Evolutionary conservation across 1,284 basidiomycete species (phyloP), one percentile per base, ranked within the genome.

Genomic region (Apiotrichum gamsii): DNA sequence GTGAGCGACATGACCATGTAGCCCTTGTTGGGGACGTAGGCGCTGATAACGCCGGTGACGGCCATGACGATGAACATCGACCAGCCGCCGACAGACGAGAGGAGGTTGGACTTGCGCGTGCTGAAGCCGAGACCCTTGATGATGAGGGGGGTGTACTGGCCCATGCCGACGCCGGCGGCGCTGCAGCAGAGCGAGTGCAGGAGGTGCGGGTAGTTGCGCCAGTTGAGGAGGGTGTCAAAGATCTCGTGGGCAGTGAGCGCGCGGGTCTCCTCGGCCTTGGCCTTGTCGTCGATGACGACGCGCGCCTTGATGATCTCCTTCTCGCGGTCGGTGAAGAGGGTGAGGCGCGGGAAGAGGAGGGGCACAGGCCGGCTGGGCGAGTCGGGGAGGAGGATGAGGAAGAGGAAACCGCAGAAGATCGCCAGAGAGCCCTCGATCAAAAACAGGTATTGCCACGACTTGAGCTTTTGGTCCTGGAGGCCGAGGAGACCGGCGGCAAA

Each of bases 101-200:
- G 45, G 5, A 57, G 58, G 41, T 65, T 65, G 20, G 61, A 57
- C 14, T 52, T 52, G 44, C 62, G 49, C 8, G 93, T 58, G 23
- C 52, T 53, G 43, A 64, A 69, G 11, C 57, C 56, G 38, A 67
- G 65, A 15, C 57, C 49, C 39, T 58, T 60, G 53, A 69, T 59
- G 21, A 69, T 41, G 2, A 39, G 23, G 13, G 47, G 47, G 15
- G 11, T 14, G 39, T 59, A 59, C 16, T 56, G 48, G 4, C 45
- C 49, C 4, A 62, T 39, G 10, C 58, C 60, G 15, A 32, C 39
- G 0, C 54, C 54, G 1, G 57, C 49, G 2, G 58, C 43, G 32
- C 64, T 64, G 19, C 54, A 49, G 9, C 40, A 24, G 28, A 67
- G 52, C 19, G 62, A 57, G 34, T 63, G 57, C 16, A 70, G 36